A percentile compares a stretch with the other conserved stretches of the same genome.
These are phyloP conservation scores for Starmerella sp. DNA, from an alignment of 805 yeast genomes.

Conservation along the genomic window DNA sequence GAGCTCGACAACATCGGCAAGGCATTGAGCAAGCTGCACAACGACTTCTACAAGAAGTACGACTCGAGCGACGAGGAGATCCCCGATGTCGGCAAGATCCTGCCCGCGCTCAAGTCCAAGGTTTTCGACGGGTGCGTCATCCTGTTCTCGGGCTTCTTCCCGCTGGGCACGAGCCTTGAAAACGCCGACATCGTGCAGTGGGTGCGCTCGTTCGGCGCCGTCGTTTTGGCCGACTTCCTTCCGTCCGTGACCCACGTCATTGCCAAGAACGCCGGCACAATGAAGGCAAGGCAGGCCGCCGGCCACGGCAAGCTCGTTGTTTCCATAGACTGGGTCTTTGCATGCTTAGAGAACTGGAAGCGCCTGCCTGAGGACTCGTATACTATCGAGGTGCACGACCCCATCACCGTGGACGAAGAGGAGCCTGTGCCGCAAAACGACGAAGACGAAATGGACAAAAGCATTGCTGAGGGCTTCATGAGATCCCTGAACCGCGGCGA, in stretches of 20 bases:
- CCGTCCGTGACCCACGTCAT: constrained; percentile 79
- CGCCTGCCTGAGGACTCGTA: constrained; percentile 53
- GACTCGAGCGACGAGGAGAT: constrained; percentile 23
- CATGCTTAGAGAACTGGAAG: constrained; percentile 71
- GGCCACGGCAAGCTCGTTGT: constrained; percentile 62
- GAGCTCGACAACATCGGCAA: constrained; percentile 56
- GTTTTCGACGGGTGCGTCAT: constrained; percentile 61
- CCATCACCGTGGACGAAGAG: constrained; percentile 28
- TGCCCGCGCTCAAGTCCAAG: constrained; percentile 59
- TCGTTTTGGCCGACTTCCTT: constrained; percentile 58
- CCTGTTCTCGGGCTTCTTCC: constrained; percentile 81
- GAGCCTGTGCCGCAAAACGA: neutral
- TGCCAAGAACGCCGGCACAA: constrained; percentile 68
- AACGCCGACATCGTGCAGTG: constrained; percentile 81
- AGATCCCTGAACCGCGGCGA: constrained; percentile 24
- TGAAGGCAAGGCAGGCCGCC: constrained; percentile 72
- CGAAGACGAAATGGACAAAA: constrained; percentile 34
- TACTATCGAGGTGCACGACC: constrained; percentile 41
- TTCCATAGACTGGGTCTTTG: constrained; percentile 84
- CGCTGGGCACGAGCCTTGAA: constrained; percentile 57
- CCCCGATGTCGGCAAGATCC: constrained; percentile 27
- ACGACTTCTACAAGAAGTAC: constrained; percentile 47
- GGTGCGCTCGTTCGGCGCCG: constrained; percentile 88
- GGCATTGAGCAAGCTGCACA: constrained; percentile 55
- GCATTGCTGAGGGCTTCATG: constrained; percentile 34